Conservation (phyloP, 2,329 filamentous ascomycete species). For the Xylariaceae sp. region DNA sequence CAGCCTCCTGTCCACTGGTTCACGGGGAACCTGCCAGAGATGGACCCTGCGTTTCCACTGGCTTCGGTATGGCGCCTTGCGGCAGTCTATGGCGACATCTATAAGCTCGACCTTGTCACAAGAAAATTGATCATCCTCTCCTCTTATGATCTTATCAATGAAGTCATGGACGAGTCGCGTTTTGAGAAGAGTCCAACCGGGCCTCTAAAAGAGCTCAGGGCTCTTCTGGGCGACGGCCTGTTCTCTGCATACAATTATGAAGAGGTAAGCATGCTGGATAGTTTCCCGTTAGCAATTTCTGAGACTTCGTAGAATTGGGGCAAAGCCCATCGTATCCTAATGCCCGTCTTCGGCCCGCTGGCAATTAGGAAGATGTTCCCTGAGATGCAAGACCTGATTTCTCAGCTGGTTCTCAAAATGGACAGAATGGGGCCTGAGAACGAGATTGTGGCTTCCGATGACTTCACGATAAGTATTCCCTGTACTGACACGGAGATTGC, state of each 20-base stretch:
- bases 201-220: slow-evolving; percentile 13
- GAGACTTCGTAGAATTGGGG: slow-evolving; percentile 20
- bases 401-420: slow-evolving; percentile 21
- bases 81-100: slow-evolving; percentile 19
- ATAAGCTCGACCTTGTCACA: slow-evolving; percentile 21
- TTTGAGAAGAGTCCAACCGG: slow-evolving; percentile 20
- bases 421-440: slow-evolving; percentile 21
- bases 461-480: slow-evolving; percentile 22
- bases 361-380: slow-evolving; percentile 24
- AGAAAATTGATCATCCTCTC: slow-evolving; percentile 7
- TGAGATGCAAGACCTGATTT: slow-evolving; percentile 21
- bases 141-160: slow-evolving; percentile 19
- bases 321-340: slow-evolving; percentile 22
- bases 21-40: slow-evolving; percentile 15
- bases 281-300: not conserved
- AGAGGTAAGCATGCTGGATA: slow-evolving; percentile 3
- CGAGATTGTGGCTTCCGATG: slow-evolving; percentile 18
- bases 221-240: slow-evolving; percentile 23
- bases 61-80: slow-evolving; percentile 17
- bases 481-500: not conserved
- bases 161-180: slow-evolving; percentile 19
- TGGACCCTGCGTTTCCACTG: slow-evolving; percentile 18
- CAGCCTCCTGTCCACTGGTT: slow-evolving; percentile 24
- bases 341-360: slow-evolving; percentile 23
- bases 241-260: slow-evolving; percentile 19